Evolutionary conservation across 2,329 filamentous ascomycete genomes (phyloP).

Genomic region (Calonectria leucothoes): DNA sequence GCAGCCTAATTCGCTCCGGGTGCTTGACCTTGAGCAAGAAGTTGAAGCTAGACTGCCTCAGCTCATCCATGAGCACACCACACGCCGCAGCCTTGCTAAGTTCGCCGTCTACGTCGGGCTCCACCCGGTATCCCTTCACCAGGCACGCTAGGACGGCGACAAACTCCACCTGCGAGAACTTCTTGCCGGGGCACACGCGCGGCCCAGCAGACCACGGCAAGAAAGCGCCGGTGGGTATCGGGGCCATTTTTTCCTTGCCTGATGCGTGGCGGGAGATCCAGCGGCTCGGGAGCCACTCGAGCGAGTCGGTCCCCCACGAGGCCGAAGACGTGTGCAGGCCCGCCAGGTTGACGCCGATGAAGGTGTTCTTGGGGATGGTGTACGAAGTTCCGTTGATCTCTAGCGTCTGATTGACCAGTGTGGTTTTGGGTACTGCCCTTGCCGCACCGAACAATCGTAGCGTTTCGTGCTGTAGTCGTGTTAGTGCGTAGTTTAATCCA

Average conservation of each 20-base stretch:
- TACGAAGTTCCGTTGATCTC: constrained; percentile 30
- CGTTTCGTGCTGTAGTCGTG: constrained; percentile 30
- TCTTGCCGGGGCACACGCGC: constrained; percentile 35
- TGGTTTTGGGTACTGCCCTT: constrained; percentile 33
- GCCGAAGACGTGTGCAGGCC: constrained; percentile 29
- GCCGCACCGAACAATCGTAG: constrained; percentile 32
- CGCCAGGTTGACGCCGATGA: constrained; percentile 32
- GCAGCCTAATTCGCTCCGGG: constrained; percentile 32
- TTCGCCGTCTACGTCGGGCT: constrained; percentile 25
- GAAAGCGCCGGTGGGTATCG: constrained; percentile 26
- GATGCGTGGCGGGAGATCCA: constrained; percentile 29
- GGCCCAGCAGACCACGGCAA: constrained; percentile 32
- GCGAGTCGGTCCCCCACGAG: constrained; percentile 33
- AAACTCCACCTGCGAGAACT: constrained; percentile 40
- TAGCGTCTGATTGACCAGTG: constrained; percentile 25
- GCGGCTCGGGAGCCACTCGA: constrained; percentile 35
- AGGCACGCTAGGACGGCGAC: constrained; percentile 35
- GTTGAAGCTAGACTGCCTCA: constrained; percentile 38
- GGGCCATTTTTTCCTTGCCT: constrained; percentile 24
- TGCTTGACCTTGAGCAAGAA: constrained; percentile 38
- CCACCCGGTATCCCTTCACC: constrained; percentile 30
- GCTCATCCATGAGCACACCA: constrained; percentile 32
- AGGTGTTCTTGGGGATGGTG: constrained; percentile 31
- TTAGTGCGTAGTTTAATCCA: neutral
- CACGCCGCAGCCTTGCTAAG: constrained; percentile 25